Percentiles rank a stretch among this genome's conserved stretches.
These are phyloP conservation scores for Monilinia aucupariae DNA, from an alignment of 2,329 filamentous ascomycete genomes.

Conservation along the genomic window DNA sequence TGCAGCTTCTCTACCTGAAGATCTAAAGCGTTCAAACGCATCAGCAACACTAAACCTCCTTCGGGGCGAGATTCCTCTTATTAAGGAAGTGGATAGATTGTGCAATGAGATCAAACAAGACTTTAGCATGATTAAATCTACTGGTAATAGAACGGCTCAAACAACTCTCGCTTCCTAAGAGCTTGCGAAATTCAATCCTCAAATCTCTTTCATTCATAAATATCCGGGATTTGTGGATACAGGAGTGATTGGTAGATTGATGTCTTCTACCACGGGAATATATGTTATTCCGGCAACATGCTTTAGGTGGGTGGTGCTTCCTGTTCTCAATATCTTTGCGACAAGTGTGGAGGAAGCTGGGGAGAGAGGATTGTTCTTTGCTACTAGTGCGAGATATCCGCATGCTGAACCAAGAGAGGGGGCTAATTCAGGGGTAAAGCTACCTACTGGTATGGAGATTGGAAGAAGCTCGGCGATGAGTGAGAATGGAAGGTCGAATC, in stretches of 20 bases:
- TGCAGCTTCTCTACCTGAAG: constrained; percentile 36
- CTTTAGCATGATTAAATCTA: constrained; percentile 38
- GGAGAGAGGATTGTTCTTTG: constrained; percentile 38
- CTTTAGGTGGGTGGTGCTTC: constrained; percentile 25
- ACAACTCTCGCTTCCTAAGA: constrained; percentile 47
- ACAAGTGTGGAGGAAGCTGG: constrained; percentile 35
- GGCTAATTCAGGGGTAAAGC: constrained; percentile 20
- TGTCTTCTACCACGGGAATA: constrained; percentile 27
- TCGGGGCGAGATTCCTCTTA: constrained; percentile 44
- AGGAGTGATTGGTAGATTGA: constrained; percentile 32
- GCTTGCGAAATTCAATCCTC: constrained; percentile 42
- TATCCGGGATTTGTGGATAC: constrained; percentile 36
- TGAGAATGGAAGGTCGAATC: constrained; percentile 36
- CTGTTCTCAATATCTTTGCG: constrained; percentile 33
- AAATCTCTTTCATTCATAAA: constrained; percentile 39
- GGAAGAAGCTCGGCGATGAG: constrained; percentile 30
- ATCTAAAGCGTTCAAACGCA: constrained; percentile 41
- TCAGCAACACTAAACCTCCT: constrained; percentile 45
- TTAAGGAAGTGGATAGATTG: constrained; percentile 46
- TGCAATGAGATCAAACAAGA: constrained; percentile 42
- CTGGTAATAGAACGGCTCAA: constrained; percentile 46
- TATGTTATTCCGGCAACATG: constrained; percentile 23
- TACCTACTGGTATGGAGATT: constrained; percentile 24
- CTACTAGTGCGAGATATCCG: constrained; percentile 37
- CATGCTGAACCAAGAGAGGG: constrained; percentile 22